Base-by-base conservation (phyloP, 805 yeast species). In the Metschnikowia gelsemii region DNA sequence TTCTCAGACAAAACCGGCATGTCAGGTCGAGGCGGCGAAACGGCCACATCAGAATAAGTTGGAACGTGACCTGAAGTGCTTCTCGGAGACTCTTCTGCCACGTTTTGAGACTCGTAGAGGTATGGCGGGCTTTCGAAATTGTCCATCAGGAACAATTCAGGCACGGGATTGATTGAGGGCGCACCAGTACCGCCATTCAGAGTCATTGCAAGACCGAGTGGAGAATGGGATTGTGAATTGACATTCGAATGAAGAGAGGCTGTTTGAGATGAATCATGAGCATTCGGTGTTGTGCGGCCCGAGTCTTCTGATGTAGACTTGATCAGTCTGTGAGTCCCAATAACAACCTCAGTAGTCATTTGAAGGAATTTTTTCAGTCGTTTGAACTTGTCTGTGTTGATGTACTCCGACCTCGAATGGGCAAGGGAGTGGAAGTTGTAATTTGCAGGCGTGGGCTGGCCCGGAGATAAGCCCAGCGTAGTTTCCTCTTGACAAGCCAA, bases 331-430 rank as follows among this genome's bases (percentile, higher is more conserved):
- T 78, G 83, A 0, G 95, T 88, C 3, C 97, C 97, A 20, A 89
- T 73, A 17, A 87, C 71, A 1, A 88, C 76, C 59, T 86, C 96
- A 1, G 87, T 77, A 38, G 89, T 86, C 56, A 87, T 65, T n/a
- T 87, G 87, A 5, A 89, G 68, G 16, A 88, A 88, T 56, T 89
- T 86, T 51, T 80, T 81, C 66, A 80, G 73, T 42, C 88, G 68
- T 59, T 87, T 87, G 55, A 84, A 70, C 53, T 76, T 76, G 62
- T 88, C 96, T 4, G 91, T 91, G 58, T 89, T 88, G 41, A 87
- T 75, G 61, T 83, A 80, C 13, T 58, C 61, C 6, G 66, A 57
- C 27, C 72, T 51, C 26, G 58, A 59, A 31, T 58, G 70, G 21
- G 49, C 45, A 14, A 41, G 36, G 28, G 54, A 33, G 43, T 53